Evolutionary conservation across 805 yeast species (phyloP), one percentile per base, ranked within the genome.

Genomic region (Candida nitratophila): DNA sequence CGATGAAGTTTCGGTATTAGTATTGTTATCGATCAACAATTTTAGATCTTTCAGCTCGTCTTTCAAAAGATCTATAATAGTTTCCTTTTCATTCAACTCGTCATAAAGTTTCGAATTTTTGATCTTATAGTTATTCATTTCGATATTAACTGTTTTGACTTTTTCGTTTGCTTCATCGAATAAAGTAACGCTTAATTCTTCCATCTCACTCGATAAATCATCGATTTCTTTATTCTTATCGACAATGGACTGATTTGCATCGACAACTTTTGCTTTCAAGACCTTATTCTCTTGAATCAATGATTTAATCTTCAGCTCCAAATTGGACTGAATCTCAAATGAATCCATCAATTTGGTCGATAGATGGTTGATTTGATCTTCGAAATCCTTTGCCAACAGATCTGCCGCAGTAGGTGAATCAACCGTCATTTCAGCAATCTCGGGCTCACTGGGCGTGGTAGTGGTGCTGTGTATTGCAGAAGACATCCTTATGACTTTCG

Each of bases 111-210:
- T 79, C 30, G 73, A 65, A 52, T 84, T 84, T 50, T 80, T 77
- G 41, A 76, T 62, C 52, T 81, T 79, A 48, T 70, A 70, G 30
- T 76, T 78, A 55, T 81, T 73, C 5, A 81, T 75, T 45, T 82
- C 84, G 43, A 78, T 71, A 47, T 86, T 77, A 0, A 95, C 96
- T 48, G 81, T 77, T 40, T 83, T 78, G 7, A 87, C 96, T 86
- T 86, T 86, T 41, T 74, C 73, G 57, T 87, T 87, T 14, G 96
- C 96, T 57, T 88, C 93, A 49, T 78, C 83, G 57, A 87, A 87
- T 29, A 87, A 64, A 1, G 89, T 78, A 1, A 82, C 86, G 1
- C 89, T 77, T 39, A 87, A 64, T 34, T 86, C 95, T 56, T 86
- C 93, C 32, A 87, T 84, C 57, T 87, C 96, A 29, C 72, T 76